Evolutionary conservation across 441 rosid species (phyloP).

Genomic region (Euphorbia celastroides): DNA sequence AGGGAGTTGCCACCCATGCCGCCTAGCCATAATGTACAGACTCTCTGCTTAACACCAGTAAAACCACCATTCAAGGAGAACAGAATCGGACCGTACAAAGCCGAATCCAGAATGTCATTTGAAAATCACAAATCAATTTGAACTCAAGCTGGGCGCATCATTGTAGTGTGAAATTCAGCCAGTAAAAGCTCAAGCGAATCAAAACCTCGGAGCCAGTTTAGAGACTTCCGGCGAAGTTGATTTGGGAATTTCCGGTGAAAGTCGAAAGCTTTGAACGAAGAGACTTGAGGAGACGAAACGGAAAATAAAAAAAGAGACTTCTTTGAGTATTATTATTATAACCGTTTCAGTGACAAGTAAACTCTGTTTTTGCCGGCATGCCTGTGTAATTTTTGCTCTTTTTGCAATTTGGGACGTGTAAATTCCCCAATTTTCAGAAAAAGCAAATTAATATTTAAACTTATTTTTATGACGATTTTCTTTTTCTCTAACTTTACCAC

Average conservation of each 20-base stretch:
- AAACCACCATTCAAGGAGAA: conserved; percentile 17
- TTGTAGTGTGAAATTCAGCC: background rate
- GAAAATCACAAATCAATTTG: background rate
- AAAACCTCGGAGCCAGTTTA: conserved; percentile 15
- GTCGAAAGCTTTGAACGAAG: conserved; percentile 9
- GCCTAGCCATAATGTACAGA: conserved; percentile 58
- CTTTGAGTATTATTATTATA: conserved; percentile 11
- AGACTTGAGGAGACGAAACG: conserved; percentile 12
- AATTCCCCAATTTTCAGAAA: conserved; percentile 4
- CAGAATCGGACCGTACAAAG: conserved; percentile 7
- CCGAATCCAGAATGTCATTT: conserved; percentile 15
- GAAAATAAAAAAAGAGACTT: background rate
- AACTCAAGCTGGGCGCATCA: conserved; percentile 9
- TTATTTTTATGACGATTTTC: no score
- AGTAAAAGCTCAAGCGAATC: background rate
- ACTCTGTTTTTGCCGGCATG: conserved; percentile 16
- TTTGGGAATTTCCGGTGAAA: background rate
- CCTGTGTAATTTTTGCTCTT: background rate
- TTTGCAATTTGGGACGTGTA: conserved; percentile 7
- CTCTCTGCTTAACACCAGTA: conserved; percentile 19
- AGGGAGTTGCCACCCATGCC: conserved; percentile 97
- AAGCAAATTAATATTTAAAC: no score
- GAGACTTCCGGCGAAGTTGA: conserved; percentile 6
- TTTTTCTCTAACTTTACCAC: no score
- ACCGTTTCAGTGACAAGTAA: conserved; percentile 6